Evolutionary conservation across 345 rosid species (phyloP).

Genomic region (Aquilaria malaccensis): DNA sequence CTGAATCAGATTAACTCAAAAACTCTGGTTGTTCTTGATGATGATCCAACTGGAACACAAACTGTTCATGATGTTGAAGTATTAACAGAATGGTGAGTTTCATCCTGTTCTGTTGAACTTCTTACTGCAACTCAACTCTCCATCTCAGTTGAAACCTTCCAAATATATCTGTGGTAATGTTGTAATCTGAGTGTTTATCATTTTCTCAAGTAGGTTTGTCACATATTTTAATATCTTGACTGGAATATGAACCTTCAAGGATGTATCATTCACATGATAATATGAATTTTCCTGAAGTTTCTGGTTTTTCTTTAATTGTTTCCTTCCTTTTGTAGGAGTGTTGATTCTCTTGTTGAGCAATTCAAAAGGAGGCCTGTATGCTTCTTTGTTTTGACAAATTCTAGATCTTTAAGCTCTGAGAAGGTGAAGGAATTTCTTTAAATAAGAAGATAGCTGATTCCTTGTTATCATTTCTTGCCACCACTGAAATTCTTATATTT

Average conservation of each 20-base stretch:
- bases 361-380: conserved; percentile 65
- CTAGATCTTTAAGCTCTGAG: conserved; percentile 83
- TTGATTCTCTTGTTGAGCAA: conserved; percentile 64
- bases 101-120: conserved; percentile 4
- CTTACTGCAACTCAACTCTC: not conserved
- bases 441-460: conserved; percentile 4
- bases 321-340: conserved; percentile 47
- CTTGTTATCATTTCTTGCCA: conserved; percentile 7
- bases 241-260: not conserved
- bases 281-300: conserved; percentile 1
- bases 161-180: not conserved
- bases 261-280: not conserved
- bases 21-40: conserved; percentile 89
- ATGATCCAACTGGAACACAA: conserved; percentile 98
- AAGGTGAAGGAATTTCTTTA: conserved; percentile 42
- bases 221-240: not conserved
- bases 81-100: conserved; percentile 85
- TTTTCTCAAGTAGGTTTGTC: no score
- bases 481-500: not conserved
- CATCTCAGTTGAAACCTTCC: no score
- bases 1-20: conserved; percentile 56
- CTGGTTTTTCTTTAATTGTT: not conserved
- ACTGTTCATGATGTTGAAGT: conserved; percentile 97
- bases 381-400: conserved; percentile 90
- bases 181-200: not conserved